A percentile compares a stretch with the other conserved stretches of the same genome.
Evolutionary conservation across 2,329 filamentous ascomycete species (phyloP).

Genomic region (Biscogniauxia marginata): DNA sequence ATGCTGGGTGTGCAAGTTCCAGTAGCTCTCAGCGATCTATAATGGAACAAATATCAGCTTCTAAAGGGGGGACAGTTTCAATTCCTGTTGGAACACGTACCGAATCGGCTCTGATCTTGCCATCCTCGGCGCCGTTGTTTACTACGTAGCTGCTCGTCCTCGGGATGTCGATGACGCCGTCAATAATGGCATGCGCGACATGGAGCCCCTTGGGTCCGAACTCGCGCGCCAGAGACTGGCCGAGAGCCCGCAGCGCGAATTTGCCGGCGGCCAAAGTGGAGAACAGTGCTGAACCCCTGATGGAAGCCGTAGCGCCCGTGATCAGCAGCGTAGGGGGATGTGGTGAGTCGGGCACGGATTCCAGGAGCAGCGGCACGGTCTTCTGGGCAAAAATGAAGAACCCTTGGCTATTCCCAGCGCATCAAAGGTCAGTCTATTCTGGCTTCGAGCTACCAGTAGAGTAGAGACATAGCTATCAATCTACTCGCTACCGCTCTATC

Average conservation of each 20-base stretch:
- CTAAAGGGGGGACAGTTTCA: not conserved
- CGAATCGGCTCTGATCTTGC: constrained; percentile 65
- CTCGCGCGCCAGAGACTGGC: constrained; percentile 67
- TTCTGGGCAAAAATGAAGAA: constrained; percentile 70
- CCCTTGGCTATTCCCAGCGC: constrained; percentile 54
- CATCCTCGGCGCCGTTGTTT: constrained; percentile 37
- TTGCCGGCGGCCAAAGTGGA: constrained; percentile 67
- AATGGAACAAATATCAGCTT: not conserved
- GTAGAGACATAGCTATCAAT: too few species aligned
- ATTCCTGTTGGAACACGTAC: too few species aligned
- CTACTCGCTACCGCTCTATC: too few species aligned
- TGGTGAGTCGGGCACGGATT: constrained; percentile 45
- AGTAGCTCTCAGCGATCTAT: constrained; percentile 74
- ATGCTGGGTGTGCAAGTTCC: constrained; percentile 70
- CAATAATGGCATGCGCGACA: constrained; percentile 70
- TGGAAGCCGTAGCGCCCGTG: constrained; percentile 71
- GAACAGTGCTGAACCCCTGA: constrained; percentile 64
- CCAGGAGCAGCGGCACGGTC: constrained; percentile 63
- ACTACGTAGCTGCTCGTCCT: constrained; percentile 52
- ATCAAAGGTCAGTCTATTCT: too few species aligned
- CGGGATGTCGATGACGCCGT: constrained; percentile 74
- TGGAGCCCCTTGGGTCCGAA: constrained; percentile 74
- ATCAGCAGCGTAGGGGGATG: constrained; percentile 71
- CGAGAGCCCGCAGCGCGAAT: constrained; percentile 66
- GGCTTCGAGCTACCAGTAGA: too few species aligned